Conservation (phyloP, 352 stramenopile genomes). For the Phytophthora hybrid region DNA sequence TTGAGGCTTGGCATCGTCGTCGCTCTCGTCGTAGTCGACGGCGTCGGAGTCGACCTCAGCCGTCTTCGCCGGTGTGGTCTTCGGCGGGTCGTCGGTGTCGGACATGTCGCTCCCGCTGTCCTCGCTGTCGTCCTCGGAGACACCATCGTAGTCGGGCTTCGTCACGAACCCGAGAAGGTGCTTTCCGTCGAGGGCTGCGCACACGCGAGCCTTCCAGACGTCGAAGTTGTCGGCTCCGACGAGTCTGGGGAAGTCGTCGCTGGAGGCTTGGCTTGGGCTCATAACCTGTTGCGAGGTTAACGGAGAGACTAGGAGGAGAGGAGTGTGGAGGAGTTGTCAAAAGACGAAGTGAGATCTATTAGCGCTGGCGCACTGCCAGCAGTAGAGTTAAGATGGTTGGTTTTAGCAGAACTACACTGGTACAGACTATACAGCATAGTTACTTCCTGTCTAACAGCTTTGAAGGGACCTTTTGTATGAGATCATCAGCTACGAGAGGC, state of each 20-base stretch:
- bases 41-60: not conserved
- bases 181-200: slow-evolving; percentile 11
- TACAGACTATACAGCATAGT: not conserved
- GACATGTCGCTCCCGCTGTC: not conserved
- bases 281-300: slow-evolving; percentile 11
- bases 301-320: not conserved
- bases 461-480: not conserved
- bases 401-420: not conserved
- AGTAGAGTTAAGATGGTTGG: not conserved
- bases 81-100: not conserved
- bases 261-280: slow-evolving; percentile 16
- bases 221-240: slow-evolving; percentile 2
- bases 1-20: not conserved
- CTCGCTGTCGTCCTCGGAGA: not conserved
- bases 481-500: not conserved
- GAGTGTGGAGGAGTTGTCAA: not conserved
- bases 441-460: not conserved
- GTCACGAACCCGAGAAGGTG: slow-evolving; percentile 1
- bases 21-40: not conserved
- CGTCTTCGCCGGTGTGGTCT: not conserved
- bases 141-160: not conserved
- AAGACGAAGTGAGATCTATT: not conserved
- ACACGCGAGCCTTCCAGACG: slow-evolving; percentile 8
- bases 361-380: not conserved
- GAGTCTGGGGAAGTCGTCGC: slow-evolving; percentile 20